Evolutionary conservation across 345 rosid genomes (phyloP).

Genomic region (Angophora floribunda): DNA sequence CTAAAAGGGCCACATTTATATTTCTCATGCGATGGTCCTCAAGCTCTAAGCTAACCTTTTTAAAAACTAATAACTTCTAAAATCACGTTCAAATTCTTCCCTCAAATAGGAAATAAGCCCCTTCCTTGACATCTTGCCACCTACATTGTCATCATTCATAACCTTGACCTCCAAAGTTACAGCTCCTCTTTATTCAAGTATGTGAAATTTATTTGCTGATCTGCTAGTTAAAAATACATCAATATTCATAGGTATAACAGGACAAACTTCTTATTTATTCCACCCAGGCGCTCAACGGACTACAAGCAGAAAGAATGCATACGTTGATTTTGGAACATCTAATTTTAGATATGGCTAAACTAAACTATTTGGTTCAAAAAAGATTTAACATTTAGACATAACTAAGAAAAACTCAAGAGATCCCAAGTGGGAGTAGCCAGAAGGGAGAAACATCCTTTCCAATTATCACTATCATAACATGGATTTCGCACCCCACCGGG

Average conservation of each 20-base stretch:
- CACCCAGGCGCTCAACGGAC: not conserved
- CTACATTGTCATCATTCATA: not conserved
- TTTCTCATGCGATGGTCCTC: not conserved
- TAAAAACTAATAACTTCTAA: not conserved
- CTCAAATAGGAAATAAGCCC: not conserved
- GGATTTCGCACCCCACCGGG: not conserved
- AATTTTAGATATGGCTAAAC: not conserved
- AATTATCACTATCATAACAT: not conserved
- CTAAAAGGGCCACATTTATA: not conserved
- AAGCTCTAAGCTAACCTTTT: not conserved
- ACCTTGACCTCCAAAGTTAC: not conserved
- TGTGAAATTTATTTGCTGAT: not conserved
- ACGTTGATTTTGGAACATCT: not conserved
- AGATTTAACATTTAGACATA: not conserved
- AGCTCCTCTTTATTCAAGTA: not conserved
- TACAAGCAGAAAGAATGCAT: not conserved
- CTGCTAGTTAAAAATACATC: not conserved
- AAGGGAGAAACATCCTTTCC: not conserved
- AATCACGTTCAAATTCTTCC: not conserved
- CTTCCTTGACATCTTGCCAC: not conserved
- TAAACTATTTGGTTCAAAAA: not conserved
- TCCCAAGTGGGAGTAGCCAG: not conserved
- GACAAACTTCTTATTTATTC: not conserved
- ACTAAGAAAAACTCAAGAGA: not conserved
- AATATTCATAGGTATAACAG: not conserved